Percentiles rank a stretch among this genome's conserved stretches.
Conservation (phyloP, 805 yeast genomes). For the Yarrowia porcina region DNA sequence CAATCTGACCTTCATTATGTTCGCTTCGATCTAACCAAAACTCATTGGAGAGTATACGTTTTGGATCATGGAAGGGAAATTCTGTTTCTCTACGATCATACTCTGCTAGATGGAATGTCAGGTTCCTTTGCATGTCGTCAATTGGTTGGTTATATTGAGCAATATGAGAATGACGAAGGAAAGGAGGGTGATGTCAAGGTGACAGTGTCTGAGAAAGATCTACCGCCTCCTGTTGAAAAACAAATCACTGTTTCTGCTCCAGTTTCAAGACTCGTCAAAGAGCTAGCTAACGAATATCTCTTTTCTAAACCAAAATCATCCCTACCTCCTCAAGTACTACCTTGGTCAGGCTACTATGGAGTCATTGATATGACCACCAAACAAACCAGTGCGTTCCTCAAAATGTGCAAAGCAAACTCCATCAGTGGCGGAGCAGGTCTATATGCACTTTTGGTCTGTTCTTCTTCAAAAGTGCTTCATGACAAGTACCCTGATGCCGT, state of each 20-base stretch:
- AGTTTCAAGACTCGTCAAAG: neutral
- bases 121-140: constrained; percentile 26
- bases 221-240: neutral
- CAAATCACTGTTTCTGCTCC: constrained; percentile 13
- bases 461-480: neutral
- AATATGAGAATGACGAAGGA: neutral
- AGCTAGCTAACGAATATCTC: constrained; percentile 3
- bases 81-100: constrained; percentile 32
- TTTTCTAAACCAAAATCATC: neutral
- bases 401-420: neutral
- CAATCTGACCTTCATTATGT: constrained; percentile 7
- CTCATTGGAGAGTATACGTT: constrained; percentile 30
- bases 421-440: constrained; percentile 13
- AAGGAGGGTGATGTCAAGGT: neutral
- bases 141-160: neutral
- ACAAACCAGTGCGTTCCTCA: neutral
- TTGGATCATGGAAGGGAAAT: constrained; percentile 19
- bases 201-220: neutral
- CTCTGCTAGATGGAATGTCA: constrained; percentile 32
- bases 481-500: constrained; percentile 15
- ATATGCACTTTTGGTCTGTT: neutral
- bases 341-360: constrained; percentile 5
- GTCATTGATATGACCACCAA: neutral
- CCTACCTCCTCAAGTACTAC: neutral
- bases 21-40: neutral